A percentile compares a stretch with the other conserved stretches of the same genome.
Evolutionary conservation across 208 protist genomes (phyloP).

Genomic region (Tritrichomonas musculus): DNA sequence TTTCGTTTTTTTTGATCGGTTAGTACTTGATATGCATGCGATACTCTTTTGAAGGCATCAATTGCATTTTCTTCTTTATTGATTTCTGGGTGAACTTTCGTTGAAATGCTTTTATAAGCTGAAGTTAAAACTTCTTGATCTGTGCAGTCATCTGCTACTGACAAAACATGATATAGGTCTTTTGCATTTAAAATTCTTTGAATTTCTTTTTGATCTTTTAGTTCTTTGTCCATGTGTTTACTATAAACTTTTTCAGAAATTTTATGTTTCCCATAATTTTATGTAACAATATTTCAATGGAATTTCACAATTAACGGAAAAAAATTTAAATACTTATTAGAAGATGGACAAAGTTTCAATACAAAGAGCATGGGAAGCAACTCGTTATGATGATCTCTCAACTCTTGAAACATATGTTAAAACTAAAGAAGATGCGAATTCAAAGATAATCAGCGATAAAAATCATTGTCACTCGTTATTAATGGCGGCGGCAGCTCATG

Average conservation of each 20-base stretch:
- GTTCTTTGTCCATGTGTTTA: too few species aligned
- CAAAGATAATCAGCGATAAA: not conserved
- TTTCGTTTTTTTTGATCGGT: not conserved
- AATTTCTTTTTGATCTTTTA: too few species aligned
- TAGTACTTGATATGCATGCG: not conserved
- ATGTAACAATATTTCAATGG: too few species aligned
- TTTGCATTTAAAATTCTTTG: not conserved
- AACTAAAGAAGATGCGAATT: not conserved
- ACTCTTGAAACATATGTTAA: not conserved
- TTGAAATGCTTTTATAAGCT: not conserved
- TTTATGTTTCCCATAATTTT: too few species aligned
- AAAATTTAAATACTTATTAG: too few species aligned
- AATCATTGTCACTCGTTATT: conserved; percentile 6
- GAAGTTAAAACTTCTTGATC: not conserved
- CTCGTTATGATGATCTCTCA: not conserved
- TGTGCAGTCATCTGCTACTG: not conserved
- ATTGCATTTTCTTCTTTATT: not conserved
- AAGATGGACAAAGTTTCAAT: too few species aligned
- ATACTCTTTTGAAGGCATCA: not conserved
- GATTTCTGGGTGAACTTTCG: not conserved
- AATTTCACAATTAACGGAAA: too few species aligned
- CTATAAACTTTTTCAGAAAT: too few species aligned
- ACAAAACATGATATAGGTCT: not conserved
- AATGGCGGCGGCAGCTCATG: conserved; percentile 9
- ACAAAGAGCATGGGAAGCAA: conserved; percentile 6